A percentile compares a stretch with the other conserved stretches of the same genome.
phyloP scores from a whole-genome alignment of 2,329 filamentous ascomycete species.

The Penicillium sp. region DNA sequence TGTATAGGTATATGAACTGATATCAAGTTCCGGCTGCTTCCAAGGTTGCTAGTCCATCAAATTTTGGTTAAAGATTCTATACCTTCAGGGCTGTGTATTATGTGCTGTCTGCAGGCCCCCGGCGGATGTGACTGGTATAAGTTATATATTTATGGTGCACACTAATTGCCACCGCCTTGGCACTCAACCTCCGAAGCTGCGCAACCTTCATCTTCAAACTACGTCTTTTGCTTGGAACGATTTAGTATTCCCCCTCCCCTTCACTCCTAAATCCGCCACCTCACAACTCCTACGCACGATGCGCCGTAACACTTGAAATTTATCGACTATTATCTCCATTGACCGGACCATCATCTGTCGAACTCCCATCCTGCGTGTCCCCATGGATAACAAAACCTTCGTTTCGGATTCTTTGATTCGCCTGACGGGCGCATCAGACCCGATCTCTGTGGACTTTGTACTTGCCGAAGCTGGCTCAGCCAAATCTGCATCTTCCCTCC shows the following conservation, averaged over 20 bases:
- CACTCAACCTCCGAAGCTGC: background rate
- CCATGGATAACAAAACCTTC: slow-evolving; percentile 43
- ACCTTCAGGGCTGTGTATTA: too few relatives aligned
- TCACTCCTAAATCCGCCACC: background rate
- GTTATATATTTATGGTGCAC: background rate
- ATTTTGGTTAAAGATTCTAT: too few relatives aligned
- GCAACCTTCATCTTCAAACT: background rate
- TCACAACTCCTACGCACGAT: background rate
- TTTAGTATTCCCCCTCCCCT: background rate
- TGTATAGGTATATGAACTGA: background rate
- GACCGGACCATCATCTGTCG: background rate
- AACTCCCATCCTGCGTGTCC: background rate
- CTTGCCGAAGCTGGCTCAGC: slow-evolving; percentile 54
- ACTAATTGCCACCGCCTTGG: background rate
- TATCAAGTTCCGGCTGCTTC: too few relatives aligned
- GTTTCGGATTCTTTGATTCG: slow-evolving; percentile 54
- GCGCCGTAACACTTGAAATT: background rate
- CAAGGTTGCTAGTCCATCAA: too few relatives aligned
- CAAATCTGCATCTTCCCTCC: slow-evolving; percentile 49
- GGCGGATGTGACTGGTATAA: too few relatives aligned
- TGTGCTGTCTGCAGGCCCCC: too few relatives aligned
- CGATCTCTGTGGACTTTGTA: slow-evolving; percentile 58
- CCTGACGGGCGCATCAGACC: slow-evolving; percentile 56
- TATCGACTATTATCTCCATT: slow-evolving; percentile 1
- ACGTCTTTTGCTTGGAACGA: background rate